Percentiles rank a stretch among this genome's conserved stretches.
Evolutionary conservation across 2,329 filamentous ascomycete species (phyloP).

Genomic region (Penicillium sp.): DNA sequence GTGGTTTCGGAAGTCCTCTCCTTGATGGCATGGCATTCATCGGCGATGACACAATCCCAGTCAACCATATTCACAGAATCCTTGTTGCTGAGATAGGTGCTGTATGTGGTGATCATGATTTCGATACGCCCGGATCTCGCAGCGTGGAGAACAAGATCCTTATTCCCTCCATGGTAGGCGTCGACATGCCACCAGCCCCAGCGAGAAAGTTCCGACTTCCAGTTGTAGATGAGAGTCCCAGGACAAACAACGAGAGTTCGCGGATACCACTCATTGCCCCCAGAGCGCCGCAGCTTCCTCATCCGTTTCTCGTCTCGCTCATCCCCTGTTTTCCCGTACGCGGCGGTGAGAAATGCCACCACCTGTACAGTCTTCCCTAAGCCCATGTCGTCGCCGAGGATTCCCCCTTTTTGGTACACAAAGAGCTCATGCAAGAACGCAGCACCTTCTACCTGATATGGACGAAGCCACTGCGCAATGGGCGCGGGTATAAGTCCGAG

Average conservation of each 20-base stretch:
- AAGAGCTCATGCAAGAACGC: constrained; percentile 87
- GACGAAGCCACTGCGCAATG: constrained; percentile 87
- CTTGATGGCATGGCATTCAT: constrained; percentile 92
- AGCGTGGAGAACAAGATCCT: constrained; percentile 73
- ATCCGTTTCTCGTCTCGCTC: constrained; percentile 84
- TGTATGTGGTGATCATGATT: constrained; percentile 93
- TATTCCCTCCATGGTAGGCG: constrained; percentile 74
- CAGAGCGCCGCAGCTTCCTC: constrained; percentile 75
- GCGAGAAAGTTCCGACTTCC: constrained; percentile 80
- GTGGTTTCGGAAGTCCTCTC: constrained; percentile 77
- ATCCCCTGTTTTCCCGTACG: constrained; percentile 93
- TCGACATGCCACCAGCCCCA: constrained; percentile 98
- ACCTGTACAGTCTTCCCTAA: constrained; percentile 97
- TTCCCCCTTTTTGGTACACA: constrained; percentile 86
- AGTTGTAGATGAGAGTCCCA: constrained; percentile 86
- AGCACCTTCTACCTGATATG: constrained; percentile 87
- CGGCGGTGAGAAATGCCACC: constrained; percentile 85
- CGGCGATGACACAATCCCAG: constrained; percentile 94
- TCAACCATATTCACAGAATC: constrained; percentile 79
- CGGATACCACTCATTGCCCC: constrained; percentile 74
- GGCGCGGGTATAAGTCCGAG: constrained; percentile 82
- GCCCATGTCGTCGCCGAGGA: constrained; percentile 97
- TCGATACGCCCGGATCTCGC: constrained; percentile 79
- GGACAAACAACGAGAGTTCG: constrained; percentile 85
- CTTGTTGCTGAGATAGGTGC: constrained; percentile 79